Percentiles rank a stretch among this genome's conserved stretches.
Conservation (phyloP, 1,139 yeast species). For the Eremothecium cymbalariae region DNA sequence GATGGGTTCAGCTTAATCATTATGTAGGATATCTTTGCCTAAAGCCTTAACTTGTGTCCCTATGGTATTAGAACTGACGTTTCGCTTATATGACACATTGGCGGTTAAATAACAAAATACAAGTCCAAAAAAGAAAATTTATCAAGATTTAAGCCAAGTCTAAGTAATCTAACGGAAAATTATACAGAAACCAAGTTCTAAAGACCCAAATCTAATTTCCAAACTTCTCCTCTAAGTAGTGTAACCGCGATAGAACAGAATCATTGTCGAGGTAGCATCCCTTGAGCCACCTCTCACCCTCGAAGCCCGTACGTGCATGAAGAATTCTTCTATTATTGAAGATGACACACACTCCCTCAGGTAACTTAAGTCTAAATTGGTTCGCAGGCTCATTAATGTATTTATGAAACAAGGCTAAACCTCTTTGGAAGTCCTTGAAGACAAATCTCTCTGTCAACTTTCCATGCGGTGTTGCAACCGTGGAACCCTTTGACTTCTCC, state of each 20-base stretch:
- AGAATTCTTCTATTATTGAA: slow-evolving; percentile 68
- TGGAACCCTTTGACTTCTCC: slow-evolving; percentile 26
- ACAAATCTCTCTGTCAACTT: slow-evolving; percentile 34
- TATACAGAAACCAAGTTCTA: neutral
- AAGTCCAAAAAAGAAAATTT: neutral
- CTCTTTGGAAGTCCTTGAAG: slow-evolving; percentile 51
- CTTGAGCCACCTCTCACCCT: slow-evolving; percentile 64
- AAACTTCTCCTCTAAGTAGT: slow-evolving; percentile 32
- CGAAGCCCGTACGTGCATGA: slow-evolving; percentile 60
- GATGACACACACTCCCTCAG: slow-evolving; percentile 58
- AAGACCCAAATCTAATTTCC: too few relatives aligned
- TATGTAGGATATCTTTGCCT: too few relatives aligned
- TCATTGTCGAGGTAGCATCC: slow-evolving; percentile 75
- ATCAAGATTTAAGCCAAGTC: neutral
- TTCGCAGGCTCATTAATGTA: slow-evolving; percentile 48
- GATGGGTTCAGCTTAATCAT: neutral
- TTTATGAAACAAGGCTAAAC: slow-evolving; percentile 52
- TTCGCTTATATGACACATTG: too few relatives aligned
- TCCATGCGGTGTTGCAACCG: slow-evolving; percentile 27
- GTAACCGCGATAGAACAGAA: slow-evolving; percentile 55
- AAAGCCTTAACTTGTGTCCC: too few relatives aligned
- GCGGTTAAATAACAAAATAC: too few relatives aligned
- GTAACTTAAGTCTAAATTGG: slow-evolving; percentile 49
- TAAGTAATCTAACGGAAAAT: neutral
- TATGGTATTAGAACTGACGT: too few relatives aligned